Percentiles rank a stretch among this genome's conserved stretches.
These are phyloP conservation scores for Glycine soja DNA, from an alignment of 306 rosid species.

Conservation along the genomic window DNA sequence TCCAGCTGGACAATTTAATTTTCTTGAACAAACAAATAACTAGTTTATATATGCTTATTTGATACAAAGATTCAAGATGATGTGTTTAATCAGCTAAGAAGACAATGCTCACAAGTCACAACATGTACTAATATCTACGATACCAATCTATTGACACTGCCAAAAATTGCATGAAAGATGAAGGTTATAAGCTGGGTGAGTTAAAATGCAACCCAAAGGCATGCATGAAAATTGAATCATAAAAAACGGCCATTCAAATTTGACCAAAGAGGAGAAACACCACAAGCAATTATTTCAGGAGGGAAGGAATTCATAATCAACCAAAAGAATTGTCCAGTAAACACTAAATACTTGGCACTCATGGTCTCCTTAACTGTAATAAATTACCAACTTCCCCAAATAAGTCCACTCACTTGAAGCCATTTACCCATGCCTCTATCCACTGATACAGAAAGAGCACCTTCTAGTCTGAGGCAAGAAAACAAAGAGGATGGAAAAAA, in stretches of 20 bases:
- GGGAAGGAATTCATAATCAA: constrained; percentile 37
- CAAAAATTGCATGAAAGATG: constrained; percentile 28
- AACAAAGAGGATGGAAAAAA: constrained; percentile 50
- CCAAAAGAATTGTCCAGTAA: constrained; percentile 43
- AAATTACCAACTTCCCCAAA: constrained; percentile 52
- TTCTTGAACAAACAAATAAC: constrained; percentile 4
- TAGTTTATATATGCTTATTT: background rate
- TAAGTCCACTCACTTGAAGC: constrained; percentile 54
- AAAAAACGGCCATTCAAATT: constrained; percentile 5
- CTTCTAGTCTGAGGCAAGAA: constrained; percentile 58
- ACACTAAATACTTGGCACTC: constrained; percentile 49
- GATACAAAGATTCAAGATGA: constrained; percentile 27
- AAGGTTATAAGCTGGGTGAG: background rate
- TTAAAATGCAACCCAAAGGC: constrained; percentile 39
- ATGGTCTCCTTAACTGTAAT: constrained; percentile 41
- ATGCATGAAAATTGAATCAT: constrained; percentile 39
- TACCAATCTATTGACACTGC: constrained; percentile 13
- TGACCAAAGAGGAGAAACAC: constrained; percentile 34
- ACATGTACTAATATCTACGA: constrained; percentile 1
- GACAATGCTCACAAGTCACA: constrained; percentile 17
- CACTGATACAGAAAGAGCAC: constrained; percentile 49
- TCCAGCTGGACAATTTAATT: constrained; percentile 24
- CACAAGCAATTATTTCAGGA: constrained; percentile 36
- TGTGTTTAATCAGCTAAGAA: constrained; percentile 33
- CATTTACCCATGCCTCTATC: constrained; percentile 56